Base-by-base conservation (phyloP, 1,139 yeast genomes). In the Candida sanyaensis region DNA sequence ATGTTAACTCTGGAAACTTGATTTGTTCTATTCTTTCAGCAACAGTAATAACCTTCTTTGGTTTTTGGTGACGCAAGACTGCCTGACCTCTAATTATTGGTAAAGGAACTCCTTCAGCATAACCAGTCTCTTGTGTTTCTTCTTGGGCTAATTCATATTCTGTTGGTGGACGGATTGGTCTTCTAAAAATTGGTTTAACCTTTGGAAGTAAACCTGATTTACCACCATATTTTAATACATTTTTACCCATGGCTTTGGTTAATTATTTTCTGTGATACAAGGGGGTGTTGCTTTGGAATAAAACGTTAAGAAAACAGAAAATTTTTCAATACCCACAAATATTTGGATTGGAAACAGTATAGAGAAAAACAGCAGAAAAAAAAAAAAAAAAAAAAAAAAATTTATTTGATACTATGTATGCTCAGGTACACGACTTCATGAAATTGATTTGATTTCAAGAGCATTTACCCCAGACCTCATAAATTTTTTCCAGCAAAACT, bases 161-260 rank as follows among this genome's bases (percentile, higher is more conserved):
- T 6, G 67, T 69, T 42, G 62, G 62, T 8, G 89, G 85, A 52
- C 84, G 81, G 46, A 82, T 77, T 2, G 92, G 90, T 47, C 59
- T 60, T 60, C 83, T 86, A 70, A 87, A 78, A 36, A 86, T 80
- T 36, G 86, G 83, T 61, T 96, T 84, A 11, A 88, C 84, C 50
- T 73, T 77, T 45, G 97, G 97, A 56, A 91, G 77, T 43, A 88
- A 74, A 63, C 97, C 97, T 46, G 95, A 86, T 69, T 87, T 87
- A n/a, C 83, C 83, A 31, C 83, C 83, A 58, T 68, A 75, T 56
- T 74, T 79, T 41, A 78, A 61, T 26, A 74, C 71, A 49, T 82
- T 75, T 58, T 78, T 81, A 49, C 82, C 79, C 83, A 78, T 77
- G 32, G 34, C 24, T 10, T 31, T 26, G 6, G 27, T 9, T 24